Evolutionary conservation across 192 early-diverging fungal species (phyloP), one percentile per base, ranked within the genome.

Genomic region (Mortierella claussenii): DNA sequence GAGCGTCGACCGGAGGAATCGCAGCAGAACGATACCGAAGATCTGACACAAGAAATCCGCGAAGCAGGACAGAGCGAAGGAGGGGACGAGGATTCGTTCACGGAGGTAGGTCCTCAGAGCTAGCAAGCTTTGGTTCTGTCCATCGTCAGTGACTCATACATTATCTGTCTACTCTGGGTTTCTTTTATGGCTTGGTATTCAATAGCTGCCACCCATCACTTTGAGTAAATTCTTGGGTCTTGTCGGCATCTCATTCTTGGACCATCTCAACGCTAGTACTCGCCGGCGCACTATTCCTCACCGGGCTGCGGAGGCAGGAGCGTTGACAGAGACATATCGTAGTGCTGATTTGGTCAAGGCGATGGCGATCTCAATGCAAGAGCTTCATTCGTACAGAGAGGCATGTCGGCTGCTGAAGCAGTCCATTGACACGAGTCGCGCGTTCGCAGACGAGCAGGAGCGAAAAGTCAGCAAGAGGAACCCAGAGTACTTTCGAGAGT

Each of bases 231-330:
- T 76, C 47, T 18, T 76, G 33, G 49, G 46, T 31, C 52, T 76
- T 32, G 64, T 66, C 11, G 73, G 73, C n/a, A 40, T 67, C 9
- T 55, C 63, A 18, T 76, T 76, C 33, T 42, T 76, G 64, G 73
- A 76, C 24, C 56, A 74, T 30, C 58, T 76, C 28, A 49, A 51
- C 11, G 65, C 64, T 7, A 76, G 65, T 27, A 76, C 73, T 18
- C 46, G 73, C 4, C 73, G 73, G 4, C 43, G 73, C 20, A 76
- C 73, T 1, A 61, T 67, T 12, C 63, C 64, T 32, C 64, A 55
- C 30, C 46, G 28, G 23, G 49, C 50, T 20, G 28, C 17, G 3
- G 34, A 30, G 0, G 36, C 56, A n/a, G 54, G 57, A 28, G 30
- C 33, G 2, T 45, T 65, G 20, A 50, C 51, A 18, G 56, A 28